A percentile compares a stretch with the other conserved stretches of the same genome.
Evolutionary conservation across 805 yeast species (phyloP).

Genomic region (Blastobotrys americana): DNA sequence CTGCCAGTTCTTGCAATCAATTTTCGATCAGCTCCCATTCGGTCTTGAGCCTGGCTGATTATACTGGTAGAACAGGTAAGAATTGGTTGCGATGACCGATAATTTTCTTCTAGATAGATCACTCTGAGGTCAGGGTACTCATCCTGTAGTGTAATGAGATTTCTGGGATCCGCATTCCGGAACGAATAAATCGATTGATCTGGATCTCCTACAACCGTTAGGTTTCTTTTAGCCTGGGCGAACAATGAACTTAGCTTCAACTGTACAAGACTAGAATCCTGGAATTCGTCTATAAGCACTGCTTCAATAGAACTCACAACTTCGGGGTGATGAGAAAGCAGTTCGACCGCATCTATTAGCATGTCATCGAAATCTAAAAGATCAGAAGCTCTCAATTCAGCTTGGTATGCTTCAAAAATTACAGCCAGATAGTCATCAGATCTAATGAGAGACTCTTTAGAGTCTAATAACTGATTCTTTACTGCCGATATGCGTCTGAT

Average conservation of each 20-base stretch:
- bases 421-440: constrained; percentile 2
- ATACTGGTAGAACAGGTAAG: constrained; percentile 55
- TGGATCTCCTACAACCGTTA: constrained; percentile 93
- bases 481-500: neutral
- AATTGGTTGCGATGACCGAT: constrained; percentile 69
- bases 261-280: constrained; percentile 80
- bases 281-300: constrained; percentile 88
- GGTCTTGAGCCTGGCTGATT: constrained; percentile 49
- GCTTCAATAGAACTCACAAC: constrained; percentile 50
- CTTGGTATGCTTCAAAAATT: constrained; percentile 38
- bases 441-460: neutral
- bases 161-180: constrained; percentile 66
- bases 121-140: constrained; percentile 30
- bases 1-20: constrained; percentile 2
- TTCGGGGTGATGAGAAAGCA: constrained; percentile 40
- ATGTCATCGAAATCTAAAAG: constrained; percentile 81
- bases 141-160: constrained; percentile 37
- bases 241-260: constrained; percentile 55
- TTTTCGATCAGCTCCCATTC: constrained; percentile 13
- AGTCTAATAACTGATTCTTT: neutral
- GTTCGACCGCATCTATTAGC: constrained; percentile 45
- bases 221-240: constrained; percentile 29
- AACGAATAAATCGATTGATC: constrained; percentile 93
- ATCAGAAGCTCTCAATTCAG: constrained; percentile 34
- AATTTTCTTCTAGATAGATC: constrained; percentile 57